Percentiles rank a stretch among this genome's conserved stretches.
These are phyloP conservation scores for Tetratostichococcus sp. DNA, from an alignment of 139 green algal genomes.

Conservation along the genomic window DNA sequence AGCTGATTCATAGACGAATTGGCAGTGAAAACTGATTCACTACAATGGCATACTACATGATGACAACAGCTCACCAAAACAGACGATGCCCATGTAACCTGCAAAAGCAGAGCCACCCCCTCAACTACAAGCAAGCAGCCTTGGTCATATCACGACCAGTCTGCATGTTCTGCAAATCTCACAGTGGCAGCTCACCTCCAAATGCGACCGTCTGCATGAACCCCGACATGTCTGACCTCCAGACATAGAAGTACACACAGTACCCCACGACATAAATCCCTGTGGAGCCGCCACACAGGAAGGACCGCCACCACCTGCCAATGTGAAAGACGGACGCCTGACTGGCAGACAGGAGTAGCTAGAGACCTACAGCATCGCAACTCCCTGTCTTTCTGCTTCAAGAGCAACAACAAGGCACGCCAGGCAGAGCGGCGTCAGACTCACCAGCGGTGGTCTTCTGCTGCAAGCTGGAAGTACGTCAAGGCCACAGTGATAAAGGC, in stretches of 20 bases:
- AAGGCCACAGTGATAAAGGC: slow-evolving; percentile 90
- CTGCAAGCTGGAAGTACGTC: slow-evolving; percentile 92
- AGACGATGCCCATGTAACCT: slow-evolving; percentile 77
- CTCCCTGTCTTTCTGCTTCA: too few relatives aligned
- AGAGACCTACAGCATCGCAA: too few relatives aligned
- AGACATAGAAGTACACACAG: slow-evolving; percentile 95
- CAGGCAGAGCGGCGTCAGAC: too few relatives aligned
- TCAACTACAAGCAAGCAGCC: too few relatives aligned
- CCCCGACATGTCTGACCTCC: slow-evolving; percentile 75
- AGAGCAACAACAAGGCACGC: too few relatives aligned
- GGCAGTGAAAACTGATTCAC: not conserved
- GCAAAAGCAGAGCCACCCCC: too few relatives aligned
- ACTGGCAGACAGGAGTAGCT: too few relatives aligned
- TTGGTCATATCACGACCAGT: too few relatives aligned
- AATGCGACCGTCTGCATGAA: slow-evolving; percentile 44
- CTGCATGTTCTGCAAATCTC: too few relatives aligned
- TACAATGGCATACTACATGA: not conserved
- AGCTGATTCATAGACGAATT: too few relatives aligned
- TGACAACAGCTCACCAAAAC: slow-evolving; percentile 22
- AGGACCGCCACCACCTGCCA: slow-evolving; percentile 84
- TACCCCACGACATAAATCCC: slow-evolving; percentile 92
- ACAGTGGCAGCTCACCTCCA: too few relatives aligned
- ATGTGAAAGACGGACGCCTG: too few relatives aligned
- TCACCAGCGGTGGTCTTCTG: slow-evolving; percentile 72
- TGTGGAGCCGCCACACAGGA: slow-evolving; percentile 84